These are phyloP conservation scores for Ilyonectria destructans DNA, from an alignment of 2,329 filamentous ascomycete genomes.

Conservation along the genomic window DNA sequence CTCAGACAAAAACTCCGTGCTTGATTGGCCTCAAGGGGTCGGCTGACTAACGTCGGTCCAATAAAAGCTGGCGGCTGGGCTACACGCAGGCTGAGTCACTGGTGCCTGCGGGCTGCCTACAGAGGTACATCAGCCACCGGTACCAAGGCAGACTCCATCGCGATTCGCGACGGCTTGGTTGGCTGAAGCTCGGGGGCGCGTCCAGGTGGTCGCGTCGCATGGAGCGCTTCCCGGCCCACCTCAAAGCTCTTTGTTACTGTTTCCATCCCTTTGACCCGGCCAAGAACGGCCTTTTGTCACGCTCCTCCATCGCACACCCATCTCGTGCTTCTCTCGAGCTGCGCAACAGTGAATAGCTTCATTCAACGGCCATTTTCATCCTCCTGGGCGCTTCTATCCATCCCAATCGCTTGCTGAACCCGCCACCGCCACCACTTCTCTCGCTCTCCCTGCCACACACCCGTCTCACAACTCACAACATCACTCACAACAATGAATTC, in stretches of 20 bases:
- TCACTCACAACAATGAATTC: conserved; percentile 53
- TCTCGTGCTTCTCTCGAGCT: conserved; percentile 22
- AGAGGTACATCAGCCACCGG: conserved; percentile 46
- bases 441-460: conserved; percentile 33
- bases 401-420: conserved; percentile 33
- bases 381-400: conserved; percentile 15
- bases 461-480: conserved; percentile 20
- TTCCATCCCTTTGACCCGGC: not conserved
- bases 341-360: conserved; percentile 35
- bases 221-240: not conserved
- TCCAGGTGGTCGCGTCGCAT: conserved; percentile 14
- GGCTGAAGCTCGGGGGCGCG: conserved; percentile 33
- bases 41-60: conserved; percentile 51
- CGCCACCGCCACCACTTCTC: conserved; percentile 28
- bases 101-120: conserved; percentile 50
- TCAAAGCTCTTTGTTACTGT: conserved; percentile 19
- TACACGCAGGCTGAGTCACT: conserved; percentile 49
- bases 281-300: conserved; percentile 38
- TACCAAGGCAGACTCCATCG: conserved; percentile 48
- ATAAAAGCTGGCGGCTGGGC: conserved; percentile 41
- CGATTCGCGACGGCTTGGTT: conserved; percentile 14
- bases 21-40: conserved; percentile 48
- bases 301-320: conserved; percentile 31
- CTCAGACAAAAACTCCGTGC: conserved; percentile 54
- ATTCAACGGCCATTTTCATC: conserved; percentile 14